Base-by-base conservation (phyloP, 2,329 filamentous ascomycete species). In the Lojkania enalia region DNA sequence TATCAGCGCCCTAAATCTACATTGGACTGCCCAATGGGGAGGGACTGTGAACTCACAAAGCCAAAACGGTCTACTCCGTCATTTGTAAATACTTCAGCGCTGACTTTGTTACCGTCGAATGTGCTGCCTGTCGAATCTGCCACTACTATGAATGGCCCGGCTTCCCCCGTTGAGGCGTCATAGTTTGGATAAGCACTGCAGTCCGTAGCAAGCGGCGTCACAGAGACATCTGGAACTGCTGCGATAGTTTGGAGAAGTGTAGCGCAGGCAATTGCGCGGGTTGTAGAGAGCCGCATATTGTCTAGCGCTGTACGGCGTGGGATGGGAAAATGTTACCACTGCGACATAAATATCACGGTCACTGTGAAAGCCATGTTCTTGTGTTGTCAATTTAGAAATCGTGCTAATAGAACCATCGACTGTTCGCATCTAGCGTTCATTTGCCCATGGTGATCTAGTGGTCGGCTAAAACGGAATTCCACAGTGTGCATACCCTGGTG, bases 151-250 rank as follows among this genome's bases (percentile, higher is more conserved):
- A 25, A 54, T 12, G 45, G 48, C 1, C 44, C 42, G 3, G 51
- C 48, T 7, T 18, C 42, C 27, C 21, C 18, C 15, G 48, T 44
- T 5, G 42, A 14, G 16, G 27, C 18, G 40, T 54, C 47, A 33
- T 48, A 54, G 20, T 27, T 15, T 3, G 51, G 51, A 21, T 46
- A 54, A 11, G 39, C 25, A 20, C 40, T 32, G 27, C 48, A 54
- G 35, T 20, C 30, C 16, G 4, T 35, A n/a, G 36, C 13, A 20
- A 52, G 46, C 9, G 42, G 43, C 6, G 19, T 14, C 14, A 43
- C 15, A 4, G 21, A 18, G 2, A 42, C 39, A 11, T 14, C 21
- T 12, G 42, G 19, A 11, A 33, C 15, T 7, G 9, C 25, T n/a
- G n/a, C n/a, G n/a, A n/a, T n/a, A n/a, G n/a, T n/a, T n/a, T n/a